These are phyloP conservation scores for Melastoma malabathricum DNA, from an alignment of 345 rosid genomes.

Conservation along the genomic window DNA sequence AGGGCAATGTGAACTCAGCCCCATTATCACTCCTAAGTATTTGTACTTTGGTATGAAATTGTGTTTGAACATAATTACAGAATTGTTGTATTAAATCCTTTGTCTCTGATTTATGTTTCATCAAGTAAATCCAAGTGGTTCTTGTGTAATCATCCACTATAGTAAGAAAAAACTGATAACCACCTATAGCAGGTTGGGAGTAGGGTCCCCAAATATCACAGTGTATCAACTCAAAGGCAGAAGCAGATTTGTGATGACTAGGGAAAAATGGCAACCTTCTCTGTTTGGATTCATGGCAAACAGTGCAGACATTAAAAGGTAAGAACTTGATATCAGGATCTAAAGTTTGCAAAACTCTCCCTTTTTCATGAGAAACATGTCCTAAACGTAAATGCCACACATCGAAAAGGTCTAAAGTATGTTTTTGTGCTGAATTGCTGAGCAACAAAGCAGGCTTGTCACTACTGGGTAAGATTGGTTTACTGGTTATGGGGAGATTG, in stretches of 20 bases:
- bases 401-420: too few relatives aligned
- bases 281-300: neutral
- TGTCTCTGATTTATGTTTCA: neutral
- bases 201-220: neutral
- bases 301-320: neutral
- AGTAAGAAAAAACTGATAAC: neutral
- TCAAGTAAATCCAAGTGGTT: neutral
- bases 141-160: neutral
- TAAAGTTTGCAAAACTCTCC: too few relatives aligned
- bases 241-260: neutral
- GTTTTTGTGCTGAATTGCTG: too few relatives aligned
- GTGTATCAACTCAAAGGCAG: neutral
- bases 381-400: too few relatives aligned
- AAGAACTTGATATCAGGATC: too few relatives aligned
- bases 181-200: neutral
- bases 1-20: neutral
- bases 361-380: too few relatives aligned
- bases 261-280: neutral
- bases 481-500: too few relatives aligned
- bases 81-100: neutral
- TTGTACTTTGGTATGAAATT: neutral
- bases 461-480: too few relatives aligned
- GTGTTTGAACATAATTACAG: neutral
- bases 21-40: neutral
- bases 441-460: too few relatives aligned